Conservation (phyloP, 768 basidiomycete species). For the Naganishia antarctica region DNA sequence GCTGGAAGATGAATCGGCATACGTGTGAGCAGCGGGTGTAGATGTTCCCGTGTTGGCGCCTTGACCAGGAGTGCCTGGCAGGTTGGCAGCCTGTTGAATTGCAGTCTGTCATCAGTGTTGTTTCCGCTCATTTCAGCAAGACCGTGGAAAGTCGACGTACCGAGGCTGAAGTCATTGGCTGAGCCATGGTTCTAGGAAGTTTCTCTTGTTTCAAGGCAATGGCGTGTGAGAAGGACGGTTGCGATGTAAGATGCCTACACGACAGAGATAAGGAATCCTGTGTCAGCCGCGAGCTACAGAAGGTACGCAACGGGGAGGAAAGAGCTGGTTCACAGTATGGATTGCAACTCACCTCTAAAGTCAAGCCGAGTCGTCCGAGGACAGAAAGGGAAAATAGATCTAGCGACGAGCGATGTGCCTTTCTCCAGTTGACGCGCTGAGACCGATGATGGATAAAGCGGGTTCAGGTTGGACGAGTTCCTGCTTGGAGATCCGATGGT, state of each 20-base stretch:
- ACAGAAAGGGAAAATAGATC: too few relatives aligned
- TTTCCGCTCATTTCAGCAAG: not conserved
- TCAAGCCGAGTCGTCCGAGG: too few relatives aligned
- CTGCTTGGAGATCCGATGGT: not conserved
- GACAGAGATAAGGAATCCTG: not conserved
- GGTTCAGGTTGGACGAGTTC: too few relatives aligned
- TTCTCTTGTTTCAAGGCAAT: too few relatives aligned
- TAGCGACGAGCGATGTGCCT: too few relatives aligned
- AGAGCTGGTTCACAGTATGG: too few relatives aligned
- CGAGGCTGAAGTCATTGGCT: conserved; percentile 20
- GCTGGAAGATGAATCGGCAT: not conserved
- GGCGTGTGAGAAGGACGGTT: too few relatives aligned
- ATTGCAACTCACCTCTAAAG: too few relatives aligned
- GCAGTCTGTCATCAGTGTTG: not conserved
- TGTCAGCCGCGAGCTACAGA: too few relatives aligned
- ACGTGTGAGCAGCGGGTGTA: conserved; percentile 27
- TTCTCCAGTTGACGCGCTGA: too few relatives aligned
- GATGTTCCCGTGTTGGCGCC: conserved; percentile 24
- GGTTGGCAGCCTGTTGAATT: not conserved
- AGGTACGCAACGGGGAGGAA: too few relatives aligned
- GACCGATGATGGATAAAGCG: too few relatives aligned
- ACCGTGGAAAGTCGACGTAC: not conserved
- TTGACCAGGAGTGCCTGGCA: conserved; percentile 20
- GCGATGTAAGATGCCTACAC: not conserved
- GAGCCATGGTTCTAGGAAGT: conserved; percentile 10